Evolutionary conservation across 1,139 yeast species (phyloP).

Genomic region (Kodamaea suecica): DNA sequence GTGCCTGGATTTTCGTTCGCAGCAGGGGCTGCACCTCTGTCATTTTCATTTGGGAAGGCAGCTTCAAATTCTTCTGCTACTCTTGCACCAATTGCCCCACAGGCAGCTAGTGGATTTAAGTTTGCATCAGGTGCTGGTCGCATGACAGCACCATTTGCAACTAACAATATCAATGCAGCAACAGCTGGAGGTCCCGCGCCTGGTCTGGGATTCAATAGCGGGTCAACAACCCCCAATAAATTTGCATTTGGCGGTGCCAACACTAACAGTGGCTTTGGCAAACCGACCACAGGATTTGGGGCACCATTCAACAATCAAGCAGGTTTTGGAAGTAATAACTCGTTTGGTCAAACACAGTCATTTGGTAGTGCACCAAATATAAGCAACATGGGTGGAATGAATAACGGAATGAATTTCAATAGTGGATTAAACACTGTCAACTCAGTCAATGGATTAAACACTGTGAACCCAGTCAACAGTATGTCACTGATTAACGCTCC

Average conservation of each 20-base stretch:
- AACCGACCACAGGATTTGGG: conserved; percentile 4
- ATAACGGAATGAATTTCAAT: conserved; percentile 5
- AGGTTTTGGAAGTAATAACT: conserved; percentile 8
- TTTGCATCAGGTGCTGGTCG: conserved; percentile 6
- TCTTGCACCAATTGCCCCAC: conserved; percentile 2
- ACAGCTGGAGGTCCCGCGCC: not conserved
- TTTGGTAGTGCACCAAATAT: conserved; percentile 5
- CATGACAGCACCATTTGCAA: conserved; percentile 5
- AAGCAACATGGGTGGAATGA: conserved; percentile 4
- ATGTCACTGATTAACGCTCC: too few species aligned
- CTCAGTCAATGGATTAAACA: conserved; percentile 2
- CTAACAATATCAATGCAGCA: not conserved
- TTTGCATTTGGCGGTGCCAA: conserved; percentile 1
- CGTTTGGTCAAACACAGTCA: not conserved
- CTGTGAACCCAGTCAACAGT: not conserved
- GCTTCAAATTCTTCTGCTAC: not conserved
- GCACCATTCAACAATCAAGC: not conserved
- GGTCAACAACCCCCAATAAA: not conserved
- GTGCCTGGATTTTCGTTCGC: conserved; percentile 4
- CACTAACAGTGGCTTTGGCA: conserved; percentile 10
- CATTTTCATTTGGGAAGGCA: conserved; percentile 3
- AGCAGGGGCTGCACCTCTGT: conserved; percentile 7
- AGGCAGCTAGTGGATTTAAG: conserved; percentile 4
- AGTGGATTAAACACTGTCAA: too few species aligned
- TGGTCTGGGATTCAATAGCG: conserved; percentile 1